Evolutionary conservation across 1,284 basidiomycete species (phyloP).

Genomic region (Clitocybe nebularis): DNA sequence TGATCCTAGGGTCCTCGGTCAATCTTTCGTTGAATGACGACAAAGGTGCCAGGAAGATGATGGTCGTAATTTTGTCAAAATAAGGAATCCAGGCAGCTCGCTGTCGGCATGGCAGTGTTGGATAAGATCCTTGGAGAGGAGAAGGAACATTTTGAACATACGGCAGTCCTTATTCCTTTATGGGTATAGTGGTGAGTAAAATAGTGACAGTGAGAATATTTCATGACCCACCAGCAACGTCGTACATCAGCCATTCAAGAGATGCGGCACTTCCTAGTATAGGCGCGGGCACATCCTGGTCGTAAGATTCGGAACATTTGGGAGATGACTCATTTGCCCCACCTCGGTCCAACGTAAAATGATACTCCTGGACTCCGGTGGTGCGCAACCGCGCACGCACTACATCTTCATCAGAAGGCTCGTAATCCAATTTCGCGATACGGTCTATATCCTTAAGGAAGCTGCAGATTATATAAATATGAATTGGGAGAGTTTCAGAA

Average conservation of each 20-base stretch:
- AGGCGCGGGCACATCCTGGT: constrained; percentile 6
- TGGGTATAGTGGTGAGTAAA: constrained; percentile 20
- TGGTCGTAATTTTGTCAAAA: constrained; percentile 62
- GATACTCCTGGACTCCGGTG: constrained; percentile 55
- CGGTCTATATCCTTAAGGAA: constrained; percentile 54
- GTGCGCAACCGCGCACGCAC: constrained; percentile 85
- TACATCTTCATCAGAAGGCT: constrained; percentile 85
- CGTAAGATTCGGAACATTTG: constrained; percentile 6
- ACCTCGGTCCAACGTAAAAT: constrained; percentile 28
- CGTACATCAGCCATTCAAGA: constrained; percentile 44
- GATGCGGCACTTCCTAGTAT: constrained; percentile 21
- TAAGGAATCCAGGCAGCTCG: constrained; percentile 62
- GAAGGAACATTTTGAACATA: constrained; percentile 42
- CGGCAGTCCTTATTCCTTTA: constrained; percentile 31
- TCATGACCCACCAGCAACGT: constrained; percentile 42
- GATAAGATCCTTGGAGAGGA: not conserved
- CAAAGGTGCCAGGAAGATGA: constrained; percentile 57
- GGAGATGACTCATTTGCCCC: constrained; percentile 17
- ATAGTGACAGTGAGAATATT: not conserved
- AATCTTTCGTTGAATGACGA: constrained; percentile 65
- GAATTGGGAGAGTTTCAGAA: not conserved
- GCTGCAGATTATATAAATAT: constrained; percentile 17
- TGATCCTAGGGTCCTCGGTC: constrained; percentile 53
- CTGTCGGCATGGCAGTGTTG: constrained; percentile 21
- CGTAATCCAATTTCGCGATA: constrained; percentile 64